These are phyloP conservation scores for Erodium moschatum DNA, from an alignment of 441 rosid species.

Conservation along the genomic window DNA sequence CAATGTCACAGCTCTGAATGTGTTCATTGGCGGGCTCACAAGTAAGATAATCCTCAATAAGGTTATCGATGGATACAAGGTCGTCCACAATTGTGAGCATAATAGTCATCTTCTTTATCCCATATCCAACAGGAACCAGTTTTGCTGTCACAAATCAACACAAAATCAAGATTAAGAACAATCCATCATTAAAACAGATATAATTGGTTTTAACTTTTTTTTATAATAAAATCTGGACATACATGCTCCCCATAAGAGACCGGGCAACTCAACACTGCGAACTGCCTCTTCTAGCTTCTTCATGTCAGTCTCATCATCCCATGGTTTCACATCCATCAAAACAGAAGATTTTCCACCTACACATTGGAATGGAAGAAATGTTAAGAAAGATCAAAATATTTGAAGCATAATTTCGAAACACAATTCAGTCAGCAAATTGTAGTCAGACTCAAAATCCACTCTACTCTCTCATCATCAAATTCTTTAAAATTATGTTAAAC, in stretches of 20 bases:
- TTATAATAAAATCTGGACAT: conserved; percentile 6
- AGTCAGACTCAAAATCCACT: background rate
- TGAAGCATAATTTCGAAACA: background rate
- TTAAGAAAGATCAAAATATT: too few species aligned
- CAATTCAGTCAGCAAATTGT: background rate
- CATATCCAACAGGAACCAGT: conserved; percentile 80
- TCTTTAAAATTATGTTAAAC: background rate
- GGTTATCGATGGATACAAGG: conserved; percentile 68
- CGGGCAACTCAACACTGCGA: conserved; percentile 47
- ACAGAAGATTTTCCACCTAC: conserved; percentile 68
- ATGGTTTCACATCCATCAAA: conserved; percentile 64
- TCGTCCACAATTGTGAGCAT: conserved; percentile 89
- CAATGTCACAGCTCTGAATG: conserved; percentile 91
- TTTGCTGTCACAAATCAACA: conserved; percentile 39
- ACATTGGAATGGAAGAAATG: background rate
- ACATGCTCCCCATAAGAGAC: conserved; percentile 72
- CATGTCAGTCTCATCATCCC: conserved; percentile 85
- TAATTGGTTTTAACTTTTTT: too few species aligned
- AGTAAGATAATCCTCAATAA: conserved; percentile 59
- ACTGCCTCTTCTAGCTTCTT: conserved; percentile 56
- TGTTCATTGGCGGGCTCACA: conserved; percentile 64
- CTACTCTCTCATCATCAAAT: background rate
- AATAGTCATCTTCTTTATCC: conserved; percentile 83
- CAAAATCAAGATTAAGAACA: background rate
- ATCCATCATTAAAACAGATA: background rate